Base-by-base conservation (phyloP, 2,329 filamentous ascomycete genomes). In the Ceratocystis papillata region DNA sequence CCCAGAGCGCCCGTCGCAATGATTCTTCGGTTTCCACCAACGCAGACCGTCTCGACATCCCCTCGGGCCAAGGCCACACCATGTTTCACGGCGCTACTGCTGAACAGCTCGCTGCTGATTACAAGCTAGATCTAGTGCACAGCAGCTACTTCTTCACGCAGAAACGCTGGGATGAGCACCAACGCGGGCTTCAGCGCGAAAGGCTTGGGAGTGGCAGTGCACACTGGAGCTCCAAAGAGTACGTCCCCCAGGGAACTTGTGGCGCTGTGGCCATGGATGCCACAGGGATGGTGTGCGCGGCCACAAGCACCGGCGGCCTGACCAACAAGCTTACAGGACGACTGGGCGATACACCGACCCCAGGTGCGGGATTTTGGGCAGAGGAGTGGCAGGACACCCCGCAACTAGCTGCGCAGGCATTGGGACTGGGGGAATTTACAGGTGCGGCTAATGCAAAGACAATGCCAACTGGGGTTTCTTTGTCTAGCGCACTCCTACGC, bases 351-450 rank as follows among this genome's bases (percentile, higher is more conserved):
- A 96, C 91, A 10, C 90, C 91, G 0, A 87, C 87, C 0, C 77
- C 91, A 0, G 91, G 91, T 0, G 88, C 90, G 0, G 91, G 91
- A 0, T 96, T 91, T 74, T 96, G 90, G 90, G 90, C 91, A 0
- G 91, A 95, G 73, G 83, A 91, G 70, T 96, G 90, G 90, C 75
- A 76, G 6, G 82, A 86, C 66, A 75, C 78, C 1, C 74, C 74
- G 1, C 74, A 76, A 46, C 71, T 74, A 5, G 70, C 4, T 65
- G 69, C 66, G 2, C 44, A 70, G 1, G 46, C 69, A 10, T 65
- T 12, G 6, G 33, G 53, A 7, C 68, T 68, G 63, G 37, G 76
- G 66, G 70, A 71, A n/a, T 33, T 65, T 55, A 53, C 71, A 65
- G 17, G 73, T 74, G 0, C 75, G 75, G 64, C 73, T 71, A 28